Evolutionary conservation across 352 stramenopile species (phyloP).

Genomic region (Blastocystis sp.): DNA sequence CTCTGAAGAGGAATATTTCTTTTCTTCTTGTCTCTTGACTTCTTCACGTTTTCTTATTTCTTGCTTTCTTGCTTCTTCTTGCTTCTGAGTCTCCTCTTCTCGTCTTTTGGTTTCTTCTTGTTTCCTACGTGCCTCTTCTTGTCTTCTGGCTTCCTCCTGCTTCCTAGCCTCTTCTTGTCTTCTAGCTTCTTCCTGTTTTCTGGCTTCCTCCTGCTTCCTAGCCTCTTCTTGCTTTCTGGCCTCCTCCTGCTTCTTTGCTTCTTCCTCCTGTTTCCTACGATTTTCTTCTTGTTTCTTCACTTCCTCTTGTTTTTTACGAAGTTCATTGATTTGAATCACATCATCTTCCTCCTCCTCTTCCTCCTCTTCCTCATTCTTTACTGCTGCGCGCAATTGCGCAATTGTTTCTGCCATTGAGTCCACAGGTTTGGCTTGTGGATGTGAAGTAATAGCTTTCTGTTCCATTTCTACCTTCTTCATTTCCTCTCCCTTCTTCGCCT

Average conservation of each 20-base stretch:
- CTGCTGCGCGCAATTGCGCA: neutral
- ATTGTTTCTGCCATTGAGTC: neutral
- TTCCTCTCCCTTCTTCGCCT: too few species aligned
- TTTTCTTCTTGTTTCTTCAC: neutral
- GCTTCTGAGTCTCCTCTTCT: constrained; percentile 4
- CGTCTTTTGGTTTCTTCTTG: neutral
- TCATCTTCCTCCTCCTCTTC: neutral
- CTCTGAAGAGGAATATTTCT: too few species aligned
- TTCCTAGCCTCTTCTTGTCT: constrained; percentile 4
- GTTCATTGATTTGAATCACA: too few species aligned
- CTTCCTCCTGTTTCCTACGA: neutral
- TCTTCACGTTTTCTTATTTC: neutral
- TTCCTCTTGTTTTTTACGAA: neutral
- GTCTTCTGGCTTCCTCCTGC: too few species aligned
- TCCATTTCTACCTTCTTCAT: too few species aligned
- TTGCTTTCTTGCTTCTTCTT: neutral
- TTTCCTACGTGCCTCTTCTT: neutral
- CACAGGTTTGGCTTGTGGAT: too few species aligned
- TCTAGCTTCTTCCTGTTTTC: neutral
- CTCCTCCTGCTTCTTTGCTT: neutral
- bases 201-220: neutral
- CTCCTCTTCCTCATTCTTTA: neutral
- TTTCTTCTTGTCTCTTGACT: neutral
- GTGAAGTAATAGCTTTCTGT: too few species aligned
- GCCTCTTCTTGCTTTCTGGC: neutral